Conservation (phyloP, 345 rosid species). For the Rubroshorea leprosula region DNA sequence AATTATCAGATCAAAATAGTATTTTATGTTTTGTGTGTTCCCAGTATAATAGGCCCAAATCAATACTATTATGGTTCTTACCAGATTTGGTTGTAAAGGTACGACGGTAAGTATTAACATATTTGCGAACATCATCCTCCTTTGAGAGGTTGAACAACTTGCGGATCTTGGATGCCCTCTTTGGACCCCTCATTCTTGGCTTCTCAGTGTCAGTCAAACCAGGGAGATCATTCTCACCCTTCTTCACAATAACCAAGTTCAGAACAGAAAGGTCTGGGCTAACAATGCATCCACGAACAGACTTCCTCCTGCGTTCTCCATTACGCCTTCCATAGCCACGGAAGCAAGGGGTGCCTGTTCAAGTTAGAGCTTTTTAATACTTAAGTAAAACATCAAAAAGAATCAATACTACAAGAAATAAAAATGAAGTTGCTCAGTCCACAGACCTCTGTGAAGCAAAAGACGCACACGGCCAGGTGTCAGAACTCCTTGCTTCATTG, state of each 20-base stretch:
- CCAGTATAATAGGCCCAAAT: not conserved
- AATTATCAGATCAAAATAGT: too few relatives aligned
- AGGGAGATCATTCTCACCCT: constrained; percentile 79
- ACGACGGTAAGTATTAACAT: constrained; percentile 82
- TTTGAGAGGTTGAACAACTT: constrained; percentile 78
- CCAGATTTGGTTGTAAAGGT: constrained; percentile 70
- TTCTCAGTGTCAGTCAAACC: constrained; percentile 86
- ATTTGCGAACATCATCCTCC: constrained; percentile 89
- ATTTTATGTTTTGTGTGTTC: not conserved
- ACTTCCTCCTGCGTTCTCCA: constrained; percentile 83
- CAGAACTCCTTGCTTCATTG: constrained; percentile 88
- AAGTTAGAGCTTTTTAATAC: not conserved
- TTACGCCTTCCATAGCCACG: constrained; percentile 73
- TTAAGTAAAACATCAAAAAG: not conserved
- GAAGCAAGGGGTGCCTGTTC: constrained; percentile 72
- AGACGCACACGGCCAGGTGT: constrained; percentile 86
- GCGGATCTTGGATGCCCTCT: constrained; percentile 87
- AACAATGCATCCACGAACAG: constrained; percentile 89
- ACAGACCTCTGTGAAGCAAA: constrained; percentile 65
- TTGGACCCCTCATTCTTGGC: constrained; percentile 95
- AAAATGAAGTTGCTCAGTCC: not conserved
- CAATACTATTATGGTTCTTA: constrained; percentile 13
- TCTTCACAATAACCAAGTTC: constrained; percentile 85
- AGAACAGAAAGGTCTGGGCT: constrained; percentile 82
- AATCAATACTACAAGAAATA: not conserved